Base-by-base conservation (phyloP, 495 filamentous ascomycete genomes). In the Xeromyces bisporus region DNA sequence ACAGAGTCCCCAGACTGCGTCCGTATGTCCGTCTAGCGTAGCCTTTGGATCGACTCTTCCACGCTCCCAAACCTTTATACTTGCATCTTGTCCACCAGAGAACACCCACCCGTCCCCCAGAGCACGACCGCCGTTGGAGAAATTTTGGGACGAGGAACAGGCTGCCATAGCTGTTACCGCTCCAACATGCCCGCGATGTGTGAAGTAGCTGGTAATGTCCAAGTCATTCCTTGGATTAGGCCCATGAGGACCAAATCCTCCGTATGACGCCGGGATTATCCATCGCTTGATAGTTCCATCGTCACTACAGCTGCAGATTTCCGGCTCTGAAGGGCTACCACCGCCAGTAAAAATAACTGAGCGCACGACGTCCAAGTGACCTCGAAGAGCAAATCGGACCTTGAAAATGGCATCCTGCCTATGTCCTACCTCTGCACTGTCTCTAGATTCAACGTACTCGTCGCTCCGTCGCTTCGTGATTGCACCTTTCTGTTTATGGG, bases 81-180 rank as follows among this genome's bases (percentile, higher is more conserved):
- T 91, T 2, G 85, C 73, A 50, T 97, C 89, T 46, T 93, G 83
- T 2, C 89, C 89, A 25, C 91, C 89, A 11, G 86, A 94, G 53
- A 97, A 96, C 23, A 97, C 78, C 89, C 91, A 96, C 4, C 91
- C 91, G 40, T 93, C 86, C 12, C 83, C 83, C 33, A 76, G 64
- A 1, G 75, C 77, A 33, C 84, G 71, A 6, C 85, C 86, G 12
- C 84, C 85, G 17, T 82, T 91, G 6, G 78, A 80, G 51, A 92
- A 89, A 41, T 79, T 80, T 25, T 82, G 75, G 4, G 76, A 70
- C 2, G 82, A 71, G 1, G 85, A 82, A 61, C 79, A 93, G 2
- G 89, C 78, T 2, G 91, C 75, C 7, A 97, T 57, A 6, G 71
- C 81, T 29, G 86, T 80, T 7, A 97, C 84, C n/a, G 83, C 70